Conservation (phyloP, 2,329 filamentous ascomycete species). For the Mollisia scopiformis region DNA sequence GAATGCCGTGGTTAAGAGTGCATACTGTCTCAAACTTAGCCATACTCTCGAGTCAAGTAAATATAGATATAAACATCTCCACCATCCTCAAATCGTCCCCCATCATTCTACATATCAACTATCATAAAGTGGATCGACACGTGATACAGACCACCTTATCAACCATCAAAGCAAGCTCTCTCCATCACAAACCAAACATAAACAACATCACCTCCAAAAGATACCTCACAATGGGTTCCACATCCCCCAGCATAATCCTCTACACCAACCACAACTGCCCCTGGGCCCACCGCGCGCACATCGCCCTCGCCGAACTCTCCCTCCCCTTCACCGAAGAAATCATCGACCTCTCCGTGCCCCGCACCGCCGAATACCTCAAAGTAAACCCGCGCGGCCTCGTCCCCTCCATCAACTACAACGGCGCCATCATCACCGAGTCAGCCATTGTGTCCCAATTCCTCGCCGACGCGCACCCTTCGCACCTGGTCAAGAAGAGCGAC, state of each 20-base stretch:
- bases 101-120: not conserved
- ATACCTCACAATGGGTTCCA: conserved; percentile 23
- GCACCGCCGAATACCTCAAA: conserved; percentile 73
- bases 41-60: not conserved
- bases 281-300: conserved; percentile 77
- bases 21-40: not conserved
- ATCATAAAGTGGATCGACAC: not conserved
- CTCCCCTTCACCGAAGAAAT: conserved; percentile 71
- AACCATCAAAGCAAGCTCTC: not conserved
- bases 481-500: conserved; percentile 61
- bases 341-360: conserved; percentile 71
- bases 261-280: conserved; percentile 75
- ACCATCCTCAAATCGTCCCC: not conserved
- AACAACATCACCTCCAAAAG: not conserved
- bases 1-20: not conserved
- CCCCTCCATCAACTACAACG: conserved; percentile 68
- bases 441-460: conserved; percentile 73
- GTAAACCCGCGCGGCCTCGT: conserved; percentile 82
- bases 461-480: conserved; percentile 69
- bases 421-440: conserved; percentile 73
- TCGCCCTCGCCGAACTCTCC: conserved; percentile 67
- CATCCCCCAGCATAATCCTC: conserved; percentile 52
- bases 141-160: not conserved
- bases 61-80: not conserved
- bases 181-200: not conserved